Evolutionary conservation across 257 asterid species (phyloP).

Genomic region (Perilla frutescens): DNA sequence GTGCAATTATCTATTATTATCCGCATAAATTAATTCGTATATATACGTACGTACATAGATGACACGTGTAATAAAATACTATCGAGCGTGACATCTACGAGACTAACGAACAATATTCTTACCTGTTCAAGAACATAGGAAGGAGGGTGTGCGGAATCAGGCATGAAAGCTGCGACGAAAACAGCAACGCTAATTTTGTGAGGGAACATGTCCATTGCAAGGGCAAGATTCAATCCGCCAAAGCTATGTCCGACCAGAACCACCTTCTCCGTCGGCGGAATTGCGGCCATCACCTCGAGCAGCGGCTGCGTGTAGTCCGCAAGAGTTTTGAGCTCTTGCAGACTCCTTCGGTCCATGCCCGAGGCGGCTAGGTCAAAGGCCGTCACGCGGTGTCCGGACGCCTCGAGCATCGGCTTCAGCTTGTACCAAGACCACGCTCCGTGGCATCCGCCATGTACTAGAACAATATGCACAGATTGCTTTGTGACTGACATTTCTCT

Average conservation of each 20-base stretch:
- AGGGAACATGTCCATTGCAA: constrained; percentile 55
- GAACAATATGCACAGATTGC: constrained; percentile 46
- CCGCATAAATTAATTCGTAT: too few relatives aligned
- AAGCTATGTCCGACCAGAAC: constrained; percentile 66
- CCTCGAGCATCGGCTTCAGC: constrained; percentile 62
- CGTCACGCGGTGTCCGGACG: constrained; percentile 64
- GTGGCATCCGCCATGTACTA: constrained; percentile 74
- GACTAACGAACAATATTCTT: neutral
- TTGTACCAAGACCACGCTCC: constrained; percentile 82
- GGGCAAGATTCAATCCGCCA: constrained; percentile 51
- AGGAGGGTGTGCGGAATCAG: constrained; percentile 44
- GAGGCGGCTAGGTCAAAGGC: constrained; percentile 63
- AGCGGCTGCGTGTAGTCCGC: constrained; percentile 57
- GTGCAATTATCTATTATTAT: too few relatives aligned
- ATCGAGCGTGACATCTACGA: too few relatives aligned
- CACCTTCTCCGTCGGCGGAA: constrained; percentile 51
- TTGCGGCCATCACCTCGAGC: constrained; percentile 43
- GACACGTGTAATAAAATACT: too few relatives aligned
- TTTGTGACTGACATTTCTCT: constrained; percentile 30
- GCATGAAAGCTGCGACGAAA: constrained; percentile 60
- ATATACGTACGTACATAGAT: too few relatives aligned
- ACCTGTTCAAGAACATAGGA: constrained; percentile 54
- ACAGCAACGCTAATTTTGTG: constrained; percentile 53
- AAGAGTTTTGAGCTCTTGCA: constrained; percentile 43
- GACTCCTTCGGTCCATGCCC: constrained; percentile 43